A percentile compares a stretch with the other conserved stretches of the same genome.
Evolutionary conservation across 331 rosid species (phyloP).

Genomic region (Acacia pycnantha): DNA sequence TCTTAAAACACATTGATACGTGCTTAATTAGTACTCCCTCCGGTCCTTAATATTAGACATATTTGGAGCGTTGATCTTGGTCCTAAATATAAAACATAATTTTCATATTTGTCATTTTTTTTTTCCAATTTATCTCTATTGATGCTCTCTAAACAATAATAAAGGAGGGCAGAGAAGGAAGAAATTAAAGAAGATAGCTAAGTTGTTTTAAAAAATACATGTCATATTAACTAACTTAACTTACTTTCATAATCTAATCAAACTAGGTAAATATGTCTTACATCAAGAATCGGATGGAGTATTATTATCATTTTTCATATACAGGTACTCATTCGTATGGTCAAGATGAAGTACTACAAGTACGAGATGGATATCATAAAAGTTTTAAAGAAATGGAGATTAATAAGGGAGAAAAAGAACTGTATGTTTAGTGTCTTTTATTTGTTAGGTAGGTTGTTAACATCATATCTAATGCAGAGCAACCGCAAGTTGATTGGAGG

Average conservation of each 20-base stretch:
- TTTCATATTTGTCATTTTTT: too few relatives aligned
- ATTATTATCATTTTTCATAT: not conserved
- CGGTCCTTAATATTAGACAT: too few relatives aligned
- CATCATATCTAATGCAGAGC: slow-evolving; percentile 15
- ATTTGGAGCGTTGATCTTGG: too few relatives aligned
- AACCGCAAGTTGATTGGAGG: not conserved
- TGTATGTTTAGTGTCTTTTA: not conserved
- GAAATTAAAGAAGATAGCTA: too few relatives aligned
- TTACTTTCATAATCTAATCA: rapidly evolving
- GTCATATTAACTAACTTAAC: too few relatives aligned
- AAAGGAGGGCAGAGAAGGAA: too few relatives aligned
- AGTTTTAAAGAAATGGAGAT: not conserved
- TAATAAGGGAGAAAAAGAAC: not conserved
- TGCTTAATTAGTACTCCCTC: not conserved
- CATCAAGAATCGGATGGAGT: rapidly evolving
- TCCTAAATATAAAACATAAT: too few relatives aligned
- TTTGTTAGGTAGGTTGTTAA: slow-evolving; percentile 18
- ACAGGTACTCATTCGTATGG: not conserved
- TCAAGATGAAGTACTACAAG: not conserved
- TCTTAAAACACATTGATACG: too few relatives aligned
- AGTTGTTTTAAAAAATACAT: too few relatives aligned
- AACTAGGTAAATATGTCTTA: too few relatives aligned
- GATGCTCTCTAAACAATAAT: too few relatives aligned
- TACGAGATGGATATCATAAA: not conserved
- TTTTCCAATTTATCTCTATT: too few relatives aligned